These are phyloP conservation scores for Arxiozyma telluris DNA, from an alignment of 1,139 yeast species.

Conservation along the genomic window DNA sequence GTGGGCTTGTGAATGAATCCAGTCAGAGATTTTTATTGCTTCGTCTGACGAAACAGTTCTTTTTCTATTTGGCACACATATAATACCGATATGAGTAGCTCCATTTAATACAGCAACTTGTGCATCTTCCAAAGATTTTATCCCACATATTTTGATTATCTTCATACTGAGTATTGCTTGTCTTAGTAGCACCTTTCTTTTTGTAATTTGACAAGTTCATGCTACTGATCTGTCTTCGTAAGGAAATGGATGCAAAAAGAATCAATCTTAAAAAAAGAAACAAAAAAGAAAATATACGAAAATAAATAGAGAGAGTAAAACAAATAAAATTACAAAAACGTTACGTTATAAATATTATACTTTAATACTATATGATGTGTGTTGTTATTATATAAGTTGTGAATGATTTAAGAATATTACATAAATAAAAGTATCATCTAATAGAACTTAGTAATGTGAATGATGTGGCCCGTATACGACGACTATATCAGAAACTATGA, in stretches of 20 bases:
- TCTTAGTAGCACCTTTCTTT: background rate
- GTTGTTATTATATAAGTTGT: background rate
- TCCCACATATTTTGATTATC: constrained; percentile 71
- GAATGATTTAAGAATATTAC: constrained; percentile 2
- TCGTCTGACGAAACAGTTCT: constrained; percentile 53
- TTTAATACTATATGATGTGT: background rate
- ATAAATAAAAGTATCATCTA: constrained; percentile 2
- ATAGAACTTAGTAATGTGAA: background rate
- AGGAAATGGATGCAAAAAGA: too few species aligned
- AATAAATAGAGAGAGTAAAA: background rate
- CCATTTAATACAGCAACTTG: constrained; percentile 55
- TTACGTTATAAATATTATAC: background rate
- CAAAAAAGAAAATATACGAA: background rate
- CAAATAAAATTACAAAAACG: background rate
- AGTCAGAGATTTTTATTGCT: constrained; percentile 46
- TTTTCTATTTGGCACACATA: constrained; percentile 71
- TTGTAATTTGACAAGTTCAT: too few species aligned
- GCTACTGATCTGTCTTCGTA: background rate
- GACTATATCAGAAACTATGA: background rate
- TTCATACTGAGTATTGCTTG: background rate
- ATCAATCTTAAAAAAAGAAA: too few species aligned
- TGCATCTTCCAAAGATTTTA: constrained; percentile 63
- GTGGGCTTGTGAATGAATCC: constrained; percentile 22
- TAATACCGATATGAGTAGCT: constrained; percentile 74
- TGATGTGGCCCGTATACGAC: background rate